phyloP scores from a whole-genome alignment of 331 rosid species.

The Malus hybrid region DNA sequence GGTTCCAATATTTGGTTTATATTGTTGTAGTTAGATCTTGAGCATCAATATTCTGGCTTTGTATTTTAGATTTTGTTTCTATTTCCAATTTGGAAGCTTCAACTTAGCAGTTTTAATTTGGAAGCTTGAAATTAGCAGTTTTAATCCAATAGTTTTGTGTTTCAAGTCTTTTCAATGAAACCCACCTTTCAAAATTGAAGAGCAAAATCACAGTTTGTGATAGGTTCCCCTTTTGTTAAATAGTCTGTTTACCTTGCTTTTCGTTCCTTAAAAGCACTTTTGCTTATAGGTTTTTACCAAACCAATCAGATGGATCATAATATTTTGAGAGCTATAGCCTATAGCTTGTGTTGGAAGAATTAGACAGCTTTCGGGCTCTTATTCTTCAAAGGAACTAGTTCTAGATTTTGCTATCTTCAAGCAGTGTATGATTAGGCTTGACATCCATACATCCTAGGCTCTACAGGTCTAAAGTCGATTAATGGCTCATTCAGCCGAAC shows the following conservation, averaged over 20 bases:
- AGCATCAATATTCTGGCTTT: background rate
- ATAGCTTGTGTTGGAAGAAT: background rate
- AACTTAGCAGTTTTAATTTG: too few species aligned
- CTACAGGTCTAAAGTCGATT: background rate
- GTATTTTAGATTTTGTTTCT: background rate
- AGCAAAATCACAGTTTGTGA: background rate
- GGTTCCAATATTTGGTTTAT: background rate
- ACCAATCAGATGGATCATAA: background rate
- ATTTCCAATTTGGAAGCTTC: too few species aligned
- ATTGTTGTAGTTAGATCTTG: background rate
- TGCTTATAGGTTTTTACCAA: background rate
- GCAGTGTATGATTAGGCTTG: background rate
- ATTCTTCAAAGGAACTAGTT: too few species aligned
- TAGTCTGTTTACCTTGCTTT: background rate
- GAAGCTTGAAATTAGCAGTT: too few species aligned
- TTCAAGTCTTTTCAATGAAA: too few species aligned
- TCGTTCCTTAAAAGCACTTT: background rate
- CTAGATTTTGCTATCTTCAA: background rate
- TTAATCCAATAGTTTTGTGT: background rate
- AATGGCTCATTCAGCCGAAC: slow-evolving; percentile 75
- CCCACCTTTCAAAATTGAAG: background rate
- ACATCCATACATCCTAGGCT: background rate
- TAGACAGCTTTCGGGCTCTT: background rate
- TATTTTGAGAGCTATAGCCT: background rate
- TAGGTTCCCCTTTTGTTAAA: background rate